phyloP scores from a whole-genome alignment of 2,329 filamentous ascomycete species.

The Fonsecaea monophora region DNA sequence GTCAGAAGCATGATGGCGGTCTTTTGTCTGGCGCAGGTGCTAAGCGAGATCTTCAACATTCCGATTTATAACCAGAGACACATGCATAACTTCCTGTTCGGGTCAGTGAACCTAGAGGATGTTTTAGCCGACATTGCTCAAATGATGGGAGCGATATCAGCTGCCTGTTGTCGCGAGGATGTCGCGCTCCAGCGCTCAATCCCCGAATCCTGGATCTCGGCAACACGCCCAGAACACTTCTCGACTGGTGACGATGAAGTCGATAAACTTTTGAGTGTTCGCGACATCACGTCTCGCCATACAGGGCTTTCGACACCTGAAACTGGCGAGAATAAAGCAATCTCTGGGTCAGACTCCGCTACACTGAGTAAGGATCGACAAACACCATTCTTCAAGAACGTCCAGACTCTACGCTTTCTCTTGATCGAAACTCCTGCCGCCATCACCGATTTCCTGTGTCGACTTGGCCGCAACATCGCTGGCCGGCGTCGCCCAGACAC shows the following conservation, averaged over 20 bases:
- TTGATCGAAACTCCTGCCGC: conserved; percentile 79
- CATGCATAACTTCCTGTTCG: conserved; percentile 68
- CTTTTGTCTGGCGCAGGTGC: conserved; percentile 76
- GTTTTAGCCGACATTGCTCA: conserved; percentile 77
- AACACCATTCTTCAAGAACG: conserved; percentile 71
- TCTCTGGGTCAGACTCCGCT: conserved; percentile 35
- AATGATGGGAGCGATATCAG: conserved; percentile 77
- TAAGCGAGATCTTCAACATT: conserved; percentile 74
- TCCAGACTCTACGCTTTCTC: conserved; percentile 75
- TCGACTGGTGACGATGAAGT: conserved; percentile 50
- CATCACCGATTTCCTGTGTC: conserved; percentile 85
- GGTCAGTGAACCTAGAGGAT: conserved; percentile 81
- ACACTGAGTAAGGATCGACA: conserved; percentile 45
- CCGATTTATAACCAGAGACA: conserved; percentile 70
- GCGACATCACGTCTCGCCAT: conserved; percentile 16
- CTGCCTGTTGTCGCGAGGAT: conserved; percentile 84
- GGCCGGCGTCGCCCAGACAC: conserved; percentile 74
- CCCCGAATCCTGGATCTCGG: conserved; percentile 65
- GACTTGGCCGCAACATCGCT: conserved; percentile 80
- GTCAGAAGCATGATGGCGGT: conserved; percentile 79
- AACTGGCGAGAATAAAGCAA: conserved; percentile 27
- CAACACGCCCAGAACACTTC: conserved; percentile 51
- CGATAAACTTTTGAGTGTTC: conserved; percentile 45
- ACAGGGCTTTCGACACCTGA: conserved; percentile 18
- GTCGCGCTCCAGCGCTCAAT: conserved; percentile 75